Percentiles rank a stretch among this genome's conserved stretches.
Conservation (phyloP, 2,329 filamentous ascomycete genomes). For the Torrubiella hemipterigena region DNA sequence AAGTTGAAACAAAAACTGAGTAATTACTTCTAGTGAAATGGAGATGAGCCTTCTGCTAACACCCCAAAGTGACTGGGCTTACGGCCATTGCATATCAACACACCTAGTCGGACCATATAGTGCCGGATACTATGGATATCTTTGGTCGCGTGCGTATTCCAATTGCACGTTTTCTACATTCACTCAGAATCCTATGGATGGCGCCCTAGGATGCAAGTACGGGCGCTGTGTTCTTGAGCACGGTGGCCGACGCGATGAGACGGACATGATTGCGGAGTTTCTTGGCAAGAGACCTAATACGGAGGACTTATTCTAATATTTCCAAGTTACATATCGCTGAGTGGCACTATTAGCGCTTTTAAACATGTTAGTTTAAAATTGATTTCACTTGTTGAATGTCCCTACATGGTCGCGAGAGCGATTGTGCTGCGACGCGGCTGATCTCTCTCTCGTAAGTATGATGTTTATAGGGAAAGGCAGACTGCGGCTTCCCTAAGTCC, state of each 20-base stretch:
- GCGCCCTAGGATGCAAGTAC: slow-evolving; percentile 56
- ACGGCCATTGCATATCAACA: slow-evolving; percentile 62
- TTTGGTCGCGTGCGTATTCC: slow-evolving; percentile 59
- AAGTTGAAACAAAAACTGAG: slow-evolving; percentile 20
- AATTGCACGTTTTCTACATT: slow-evolving; percentile 70
- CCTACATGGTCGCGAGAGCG: too few relatives aligned
- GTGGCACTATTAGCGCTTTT: too few relatives aligned
- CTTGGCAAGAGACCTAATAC: slow-evolving; percentile 57
- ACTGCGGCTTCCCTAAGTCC: too few relatives aligned
- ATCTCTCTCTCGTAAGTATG: too few relatives aligned
- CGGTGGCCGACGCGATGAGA: slow-evolving; percentile 63
- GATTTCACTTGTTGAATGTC: too few relatives aligned
- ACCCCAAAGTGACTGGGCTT: slow-evolving; percentile 43
- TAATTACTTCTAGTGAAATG: too few relatives aligned
- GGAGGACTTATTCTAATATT: slow-evolving; percentile 62
- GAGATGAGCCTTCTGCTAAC: too few relatives aligned
- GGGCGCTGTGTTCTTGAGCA: slow-evolving; percentile 60
- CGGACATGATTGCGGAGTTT: slow-evolving; percentile 61
- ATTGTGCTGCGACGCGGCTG: too few relatives aligned
- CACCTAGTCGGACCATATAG: slow-evolving; percentile 69
- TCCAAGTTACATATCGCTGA: too few relatives aligned
- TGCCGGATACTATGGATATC: slow-evolving; percentile 60
- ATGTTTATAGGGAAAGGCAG: too few relatives aligned
- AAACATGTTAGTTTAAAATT: too few relatives aligned
- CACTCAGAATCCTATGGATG: slow-evolving; percentile 60